These are phyloP conservation scores for Pugionium cornutum DNA, from an alignment of 345 rosid genomes.

Conservation along the genomic window DNA sequence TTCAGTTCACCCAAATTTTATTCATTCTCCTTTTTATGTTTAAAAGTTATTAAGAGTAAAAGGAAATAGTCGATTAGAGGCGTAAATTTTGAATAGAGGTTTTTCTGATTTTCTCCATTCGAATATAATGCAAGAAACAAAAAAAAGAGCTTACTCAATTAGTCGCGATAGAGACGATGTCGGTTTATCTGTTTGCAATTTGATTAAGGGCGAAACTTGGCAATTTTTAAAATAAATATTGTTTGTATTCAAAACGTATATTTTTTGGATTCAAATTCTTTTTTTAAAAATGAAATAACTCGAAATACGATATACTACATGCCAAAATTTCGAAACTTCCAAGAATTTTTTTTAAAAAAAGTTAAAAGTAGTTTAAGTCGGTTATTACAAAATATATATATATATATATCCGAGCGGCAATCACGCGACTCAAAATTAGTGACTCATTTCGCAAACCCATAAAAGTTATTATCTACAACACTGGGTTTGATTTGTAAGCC, in stretches of 20 bases:
- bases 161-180: background rate
- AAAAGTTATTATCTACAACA: background rate
- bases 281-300: too few relatives aligned
- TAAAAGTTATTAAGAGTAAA: background rate
- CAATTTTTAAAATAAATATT: slow-evolving; percentile 1
- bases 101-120: background rate
- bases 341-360: too few relatives aligned
- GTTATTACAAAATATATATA: background rate
- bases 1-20: background rate
- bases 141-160: background rate
- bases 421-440: background rate
- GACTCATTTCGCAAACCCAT: background rate
- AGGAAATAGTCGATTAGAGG: background rate
- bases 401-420: background rate
- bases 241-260: background rate
- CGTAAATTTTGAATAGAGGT: background rate
- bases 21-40: background rate
- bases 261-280: too few relatives aligned
- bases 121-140: background rate
- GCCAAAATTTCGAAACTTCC: too few relatives aligned
- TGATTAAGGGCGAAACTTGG: background rate
- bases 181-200: background rate
- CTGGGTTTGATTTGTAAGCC: background rate
- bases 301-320: too few relatives aligned
- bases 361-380: background rate